These are phyloP conservation scores for Stagonosporopsis cucurbitacearum DNA, from an alignment of 2,329 filamentous ascomycete genomes.

Conservation along the genomic window DNA sequence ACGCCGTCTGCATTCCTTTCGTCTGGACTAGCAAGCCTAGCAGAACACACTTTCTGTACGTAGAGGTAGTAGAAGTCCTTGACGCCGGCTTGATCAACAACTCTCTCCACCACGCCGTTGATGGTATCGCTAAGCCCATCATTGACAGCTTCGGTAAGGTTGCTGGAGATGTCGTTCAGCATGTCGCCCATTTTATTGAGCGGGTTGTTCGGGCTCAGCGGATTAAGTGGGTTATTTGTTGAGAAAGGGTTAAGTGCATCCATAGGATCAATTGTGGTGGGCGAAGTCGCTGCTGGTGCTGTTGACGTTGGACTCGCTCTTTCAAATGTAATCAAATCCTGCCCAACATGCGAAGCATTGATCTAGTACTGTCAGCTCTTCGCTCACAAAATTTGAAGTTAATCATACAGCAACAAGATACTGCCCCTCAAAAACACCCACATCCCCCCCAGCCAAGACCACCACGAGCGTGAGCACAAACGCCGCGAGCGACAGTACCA, in stretches of 20 bases:
- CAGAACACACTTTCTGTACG: conserved; percentile 19
- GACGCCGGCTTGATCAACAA: conserved; percentile 14
- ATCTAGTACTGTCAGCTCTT: conserved; percentile 19
- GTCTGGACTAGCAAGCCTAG: background rate
- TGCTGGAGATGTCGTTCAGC: conserved; percentile 13
- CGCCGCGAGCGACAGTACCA: conserved; percentile 18
- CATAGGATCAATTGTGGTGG: conserved; percentile 1
- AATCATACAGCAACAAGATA: conserved; percentile 30
- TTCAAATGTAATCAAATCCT: conserved; percentile 27
- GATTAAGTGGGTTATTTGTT: conserved; percentile 19
- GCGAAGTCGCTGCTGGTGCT: conserved; percentile 4
- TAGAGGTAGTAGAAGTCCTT: conserved; percentile 26
- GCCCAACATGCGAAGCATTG: conserved; percentile 24
- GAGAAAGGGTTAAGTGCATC: conserved; percentile 19
- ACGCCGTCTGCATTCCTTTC: background rate
- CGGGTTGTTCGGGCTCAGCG: conserved; percentile 17
- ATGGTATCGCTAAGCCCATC: conserved; percentile 18
- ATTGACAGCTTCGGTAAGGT: conserved; percentile 21
- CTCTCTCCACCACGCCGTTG: conserved; percentile 15
- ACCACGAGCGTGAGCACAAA: conserved; percentile 30
- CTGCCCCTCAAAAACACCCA: conserved; percentile 19
- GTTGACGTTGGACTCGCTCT: conserved; percentile 14
- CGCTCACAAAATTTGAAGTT: background rate
- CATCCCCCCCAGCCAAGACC: conserved; percentile 24
- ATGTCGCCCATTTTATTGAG: conserved; percentile 3